phyloP scores from a whole-genome alignment of 1,284 basidiomycete genomes.

The Ceratobasidium sp. region DNA sequence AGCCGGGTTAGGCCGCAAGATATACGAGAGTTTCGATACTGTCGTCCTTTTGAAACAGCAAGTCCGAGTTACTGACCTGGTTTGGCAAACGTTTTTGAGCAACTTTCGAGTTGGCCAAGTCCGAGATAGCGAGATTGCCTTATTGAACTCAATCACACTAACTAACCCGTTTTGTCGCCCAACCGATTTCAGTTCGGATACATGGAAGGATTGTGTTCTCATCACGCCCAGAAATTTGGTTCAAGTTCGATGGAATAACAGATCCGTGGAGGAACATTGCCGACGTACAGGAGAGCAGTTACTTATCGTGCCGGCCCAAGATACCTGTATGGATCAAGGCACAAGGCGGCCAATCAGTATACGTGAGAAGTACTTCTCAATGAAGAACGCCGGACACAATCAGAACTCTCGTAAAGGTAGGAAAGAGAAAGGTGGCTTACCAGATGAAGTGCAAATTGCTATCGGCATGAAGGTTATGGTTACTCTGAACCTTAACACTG shows the following conservation, averaged over 20 bases:
- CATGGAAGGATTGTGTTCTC: conserved; percentile 56
- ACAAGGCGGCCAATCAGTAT: not conserved
- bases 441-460: no score
- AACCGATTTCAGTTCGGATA: conserved; percentile 50
- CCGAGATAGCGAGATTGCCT: conserved; percentile 53
- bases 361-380: no score
- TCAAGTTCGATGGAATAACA: conserved; percentile 57
- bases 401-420: no score
- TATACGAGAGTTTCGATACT: conserved; percentile 59
- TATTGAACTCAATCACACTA: conserved; percentile 56
- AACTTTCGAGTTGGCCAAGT: conserved; percentile 56
- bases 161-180: conserved; percentile 12
- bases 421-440: no score
- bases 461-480: no score
- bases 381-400: no score
- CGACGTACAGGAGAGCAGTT: conserved; percentile 41
- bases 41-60: conserved; percentile 61
- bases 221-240: conserved; percentile 60
- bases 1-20: conserved; percentile 52
- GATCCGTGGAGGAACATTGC: conserved; percentile 52
- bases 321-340: conserved; percentile 48
- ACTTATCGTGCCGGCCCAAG: conserved; percentile 48
- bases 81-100: conserved; percentile 59
- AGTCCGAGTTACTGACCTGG: conserved; percentile 56
- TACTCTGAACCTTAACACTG: no score